Conservation (phyloP, 2,329 filamentous ascomycete species). For the Metarhizium sp. region DNA sequence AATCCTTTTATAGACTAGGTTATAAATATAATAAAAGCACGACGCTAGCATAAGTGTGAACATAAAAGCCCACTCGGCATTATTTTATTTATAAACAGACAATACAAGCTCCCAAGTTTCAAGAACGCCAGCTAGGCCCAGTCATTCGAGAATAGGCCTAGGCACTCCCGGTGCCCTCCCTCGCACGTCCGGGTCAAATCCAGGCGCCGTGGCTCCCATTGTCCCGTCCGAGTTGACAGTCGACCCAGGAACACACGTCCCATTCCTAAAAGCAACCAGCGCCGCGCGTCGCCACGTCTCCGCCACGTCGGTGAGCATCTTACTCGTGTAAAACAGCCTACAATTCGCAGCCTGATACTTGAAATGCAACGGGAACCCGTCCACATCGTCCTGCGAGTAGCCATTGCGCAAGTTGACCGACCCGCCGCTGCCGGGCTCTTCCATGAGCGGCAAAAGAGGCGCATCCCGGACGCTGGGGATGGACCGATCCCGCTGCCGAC, state of each 20-base stretch:
- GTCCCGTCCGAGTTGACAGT: background rate
- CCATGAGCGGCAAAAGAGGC: background rate
- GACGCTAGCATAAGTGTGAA: too few relatives aligned
- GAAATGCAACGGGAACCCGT: constrained; percentile 43
- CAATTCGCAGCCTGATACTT: constrained; percentile 48
- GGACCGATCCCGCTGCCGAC: background rate
- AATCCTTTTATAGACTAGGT: too few relatives aligned
- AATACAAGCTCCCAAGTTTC: too few relatives aligned
- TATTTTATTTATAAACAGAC: too few relatives aligned
- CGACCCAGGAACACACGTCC: background rate
- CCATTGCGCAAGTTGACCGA: constrained; percentile 11
- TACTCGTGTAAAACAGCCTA: constrained; percentile 42
- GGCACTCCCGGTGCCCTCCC: background rate
- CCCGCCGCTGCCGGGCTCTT: background rate
- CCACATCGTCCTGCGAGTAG: constrained; percentile 18
- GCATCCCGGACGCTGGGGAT: background rate
- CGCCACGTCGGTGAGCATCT: background rate
- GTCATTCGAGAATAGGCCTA: background rate
- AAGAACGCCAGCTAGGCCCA: too few relatives aligned
- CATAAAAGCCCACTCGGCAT: too few relatives aligned
- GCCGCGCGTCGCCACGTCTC: background rate
- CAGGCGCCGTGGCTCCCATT: background rate
- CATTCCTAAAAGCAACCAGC: background rate
- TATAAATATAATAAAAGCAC: too few relatives aligned
- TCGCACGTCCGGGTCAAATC: background rate